Conservation (phyloP, 2,329 filamentous ascomycete species). For the Dothideomycetes sp. region DNA sequence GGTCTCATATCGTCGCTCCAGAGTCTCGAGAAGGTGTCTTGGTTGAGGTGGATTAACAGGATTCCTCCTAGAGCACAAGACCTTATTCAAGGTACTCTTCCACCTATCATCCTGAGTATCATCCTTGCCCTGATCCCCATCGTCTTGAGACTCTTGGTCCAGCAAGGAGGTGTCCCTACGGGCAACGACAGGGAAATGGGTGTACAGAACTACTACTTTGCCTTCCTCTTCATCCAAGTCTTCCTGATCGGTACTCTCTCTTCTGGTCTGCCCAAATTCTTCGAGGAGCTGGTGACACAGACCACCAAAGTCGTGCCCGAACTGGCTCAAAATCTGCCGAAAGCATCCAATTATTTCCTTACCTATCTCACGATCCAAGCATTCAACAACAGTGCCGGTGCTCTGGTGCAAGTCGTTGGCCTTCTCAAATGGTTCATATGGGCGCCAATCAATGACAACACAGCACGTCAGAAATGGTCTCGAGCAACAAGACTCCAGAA, state of each 20-base stretch:
- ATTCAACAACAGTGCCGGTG: slow-evolving; percentile 80
- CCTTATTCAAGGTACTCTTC: slow-evolving; percentile 76
- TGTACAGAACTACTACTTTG: slow-evolving; percentile 90
- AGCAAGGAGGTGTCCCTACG: slow-evolving; percentile 71
- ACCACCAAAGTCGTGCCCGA: slow-evolving; percentile 60
- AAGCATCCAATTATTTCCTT: slow-evolving; percentile 93
- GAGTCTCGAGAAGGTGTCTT: slow-evolving; percentile 54
- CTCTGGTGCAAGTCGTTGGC: slow-evolving; percentile 71
- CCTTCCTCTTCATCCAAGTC: slow-evolving; percentile 87
- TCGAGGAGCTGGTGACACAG: slow-evolving; percentile 55
- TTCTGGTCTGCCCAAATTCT: slow-evolving; percentile 58
- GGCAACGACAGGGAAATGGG: slow-evolving; percentile 67
- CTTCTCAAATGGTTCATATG: slow-evolving; percentile 71
- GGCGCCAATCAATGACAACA: slow-evolving; percentile 62
- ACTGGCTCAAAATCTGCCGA: slow-evolving; percentile 71
- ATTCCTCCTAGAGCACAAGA: slow-evolving; percentile 54
- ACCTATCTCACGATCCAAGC: slow-evolving; percentile 96
- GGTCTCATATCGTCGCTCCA: slow-evolving; percentile 72
- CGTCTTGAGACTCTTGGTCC: slow-evolving; percentile 64
- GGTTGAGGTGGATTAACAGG: slow-evolving; percentile 60
- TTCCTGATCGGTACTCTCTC: slow-evolving; percentile 89
- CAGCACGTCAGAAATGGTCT: slow-evolving; percentile 70
- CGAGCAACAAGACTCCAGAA: slow-evolving; percentile 69
- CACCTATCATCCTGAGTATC: slow-evolving; percentile 64
- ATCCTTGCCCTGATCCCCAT: slow-evolving; percentile 75